phyloP scores from a whole-genome alignment of 345 rosid genomes.

The Odontarrhena argentea region DNA sequence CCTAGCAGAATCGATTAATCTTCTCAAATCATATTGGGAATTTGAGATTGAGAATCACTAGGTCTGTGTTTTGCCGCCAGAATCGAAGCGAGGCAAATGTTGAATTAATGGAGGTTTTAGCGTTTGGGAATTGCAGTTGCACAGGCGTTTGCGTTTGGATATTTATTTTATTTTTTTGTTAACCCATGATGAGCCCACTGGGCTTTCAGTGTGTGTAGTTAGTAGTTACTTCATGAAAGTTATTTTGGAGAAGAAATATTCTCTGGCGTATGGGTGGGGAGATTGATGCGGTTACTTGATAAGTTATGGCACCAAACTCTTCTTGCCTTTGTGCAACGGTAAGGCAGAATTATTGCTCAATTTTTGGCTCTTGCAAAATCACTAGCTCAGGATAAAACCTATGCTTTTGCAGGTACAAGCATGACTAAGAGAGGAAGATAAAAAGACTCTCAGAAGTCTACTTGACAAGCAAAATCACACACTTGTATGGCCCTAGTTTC shows the following conservation, averaged over 20 bases:
- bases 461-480: constrained; percentile 27
- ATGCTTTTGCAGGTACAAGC: constrained; percentile 26
- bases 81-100: constrained; percentile 6
- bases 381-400: neutral
- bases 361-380: neutral
- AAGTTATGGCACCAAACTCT: constrained; percentile 28
- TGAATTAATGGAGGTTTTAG: neutral
- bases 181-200: neutral
- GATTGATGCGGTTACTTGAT: no score
- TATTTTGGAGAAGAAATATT: constrained; percentile 24
- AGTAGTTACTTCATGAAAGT: constrained; percentile 17
- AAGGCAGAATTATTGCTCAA: neutral
- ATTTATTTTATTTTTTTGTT: neutral
- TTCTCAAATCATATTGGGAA: constrained; percentile 15
- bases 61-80: constrained; percentile 34
- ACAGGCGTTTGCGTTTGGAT: constrained; percentile 4
- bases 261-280: no score
- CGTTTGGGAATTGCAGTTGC: neutral
- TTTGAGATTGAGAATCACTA: constrained; percentile 7
- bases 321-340: constrained; percentile 12
- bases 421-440: constrained; percentile 24
- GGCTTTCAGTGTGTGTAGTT: neutral
- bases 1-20: constrained; percentile 13
- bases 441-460: constrained; percentile 21
- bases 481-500: neutral